These are phyloP conservation scores for Blastocystis sp. DNA, from an alignment of 352 stramenopile species.

Conservation along the genomic window DNA sequence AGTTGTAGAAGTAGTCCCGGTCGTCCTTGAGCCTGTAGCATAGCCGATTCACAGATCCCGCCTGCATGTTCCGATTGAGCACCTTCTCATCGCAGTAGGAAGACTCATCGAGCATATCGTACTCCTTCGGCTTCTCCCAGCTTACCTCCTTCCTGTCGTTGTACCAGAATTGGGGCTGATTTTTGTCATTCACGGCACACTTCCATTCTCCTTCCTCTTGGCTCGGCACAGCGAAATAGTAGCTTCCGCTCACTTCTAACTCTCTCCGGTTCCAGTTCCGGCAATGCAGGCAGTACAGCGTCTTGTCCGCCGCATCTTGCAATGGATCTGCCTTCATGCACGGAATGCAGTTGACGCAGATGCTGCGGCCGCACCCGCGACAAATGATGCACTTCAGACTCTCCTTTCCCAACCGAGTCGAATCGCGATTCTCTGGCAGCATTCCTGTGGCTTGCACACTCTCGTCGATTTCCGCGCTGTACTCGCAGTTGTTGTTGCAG, in stretches of 20 bases:
- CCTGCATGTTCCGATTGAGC: not conserved
- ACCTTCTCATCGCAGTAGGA: not conserved
- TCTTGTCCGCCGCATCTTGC: slow-evolving; percentile 24
- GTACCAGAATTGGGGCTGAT: slow-evolving; percentile 17
- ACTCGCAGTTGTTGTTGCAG: slow-evolving; percentile 55
- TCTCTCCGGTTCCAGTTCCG: slow-evolving; percentile 3
- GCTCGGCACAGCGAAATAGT: not conserved
- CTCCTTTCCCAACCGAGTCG: not conserved
- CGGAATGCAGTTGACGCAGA: slow-evolving; percentile 43
- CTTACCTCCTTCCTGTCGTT: slow-evolving; percentile 37
- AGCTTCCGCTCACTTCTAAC: not conserved
- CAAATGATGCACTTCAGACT: slow-evolving; percentile 23
- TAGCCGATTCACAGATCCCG: not conserved
- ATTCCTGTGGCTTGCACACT: not conserved
- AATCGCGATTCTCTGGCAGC: not conserved
- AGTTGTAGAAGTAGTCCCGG: not conserved
- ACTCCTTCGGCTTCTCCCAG: not conserved
- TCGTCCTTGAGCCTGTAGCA: slow-evolving; percentile 1
- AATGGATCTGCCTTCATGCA: slow-evolving; percentile 9
- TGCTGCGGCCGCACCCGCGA: slow-evolving; percentile 42
- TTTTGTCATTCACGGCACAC: not conserved
- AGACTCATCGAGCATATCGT: not conserved
- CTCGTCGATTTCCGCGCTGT: slow-evolving; percentile 21
- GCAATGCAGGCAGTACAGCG: slow-evolving; percentile 40
- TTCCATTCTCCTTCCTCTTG: not conserved